Conservation (phyloP, 257 asterid genomes). For the Gentiana macrophylla region DNA sequence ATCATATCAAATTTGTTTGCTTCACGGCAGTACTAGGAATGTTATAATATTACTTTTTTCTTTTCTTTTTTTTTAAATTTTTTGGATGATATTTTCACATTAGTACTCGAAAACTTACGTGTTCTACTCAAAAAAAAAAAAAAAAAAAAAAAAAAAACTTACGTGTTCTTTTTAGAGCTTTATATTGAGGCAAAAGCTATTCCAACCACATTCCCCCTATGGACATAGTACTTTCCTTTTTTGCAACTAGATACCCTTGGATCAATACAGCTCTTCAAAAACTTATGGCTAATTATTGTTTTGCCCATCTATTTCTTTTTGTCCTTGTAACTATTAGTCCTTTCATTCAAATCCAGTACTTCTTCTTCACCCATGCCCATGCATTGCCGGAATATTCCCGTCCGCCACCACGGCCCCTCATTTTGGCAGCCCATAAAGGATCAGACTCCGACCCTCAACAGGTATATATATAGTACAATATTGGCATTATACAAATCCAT, state of each 20-base stretch:
- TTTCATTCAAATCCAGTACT: constrained; percentile 3
- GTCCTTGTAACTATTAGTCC: constrained; percentile 10
- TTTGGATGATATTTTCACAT: too few species aligned
- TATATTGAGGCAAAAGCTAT: not conserved
- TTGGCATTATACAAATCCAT: too few species aligned
- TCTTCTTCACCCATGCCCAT: not conserved
- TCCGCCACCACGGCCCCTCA: constrained; percentile 44
- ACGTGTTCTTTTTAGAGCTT: too few species aligned
- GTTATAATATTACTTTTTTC: too few species aligned
- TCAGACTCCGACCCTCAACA: constrained; percentile 65
- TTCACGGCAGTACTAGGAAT: too few species aligned
- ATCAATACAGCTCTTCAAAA: not conserved
- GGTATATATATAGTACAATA: constrained; percentile 18
- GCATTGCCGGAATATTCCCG: constrained; percentile 54
- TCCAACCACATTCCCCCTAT: not conserved
- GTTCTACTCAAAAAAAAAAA: too few species aligned
- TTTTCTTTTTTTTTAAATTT: too few species aligned
- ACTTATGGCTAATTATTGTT: not conserved
- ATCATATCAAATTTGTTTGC: too few species aligned
- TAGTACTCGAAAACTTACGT: too few species aligned
- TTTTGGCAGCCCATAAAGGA: constrained; percentile 25
- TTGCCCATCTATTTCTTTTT: constrained; percentile 5
- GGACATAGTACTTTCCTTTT: too few species aligned
- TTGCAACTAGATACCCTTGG: not conserved
- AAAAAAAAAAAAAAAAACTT: too few species aligned